Evolutionary conservation across 2,329 filamentous ascomycete species (phyloP).

Genomic region (Sporothrix globosa): DNA sequence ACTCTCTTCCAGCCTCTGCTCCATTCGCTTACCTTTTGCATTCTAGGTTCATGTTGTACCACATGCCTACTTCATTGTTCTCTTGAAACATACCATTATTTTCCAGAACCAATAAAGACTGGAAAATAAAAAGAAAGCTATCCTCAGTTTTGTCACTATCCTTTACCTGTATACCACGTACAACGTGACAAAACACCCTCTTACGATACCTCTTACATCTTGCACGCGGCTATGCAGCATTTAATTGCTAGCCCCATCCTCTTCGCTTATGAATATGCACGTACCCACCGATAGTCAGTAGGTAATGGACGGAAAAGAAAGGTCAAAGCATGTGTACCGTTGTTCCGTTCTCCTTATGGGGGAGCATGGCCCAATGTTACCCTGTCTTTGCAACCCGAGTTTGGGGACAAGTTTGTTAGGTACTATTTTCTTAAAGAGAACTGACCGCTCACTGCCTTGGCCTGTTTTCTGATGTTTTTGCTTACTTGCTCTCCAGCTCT

Average conservation of each 20-base stretch:
- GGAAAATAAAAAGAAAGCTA: neutral
- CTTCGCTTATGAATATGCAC: neutral
- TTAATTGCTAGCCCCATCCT: neutral
- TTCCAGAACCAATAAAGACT: neutral
- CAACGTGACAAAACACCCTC: neutral
- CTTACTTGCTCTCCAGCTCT: neutral
- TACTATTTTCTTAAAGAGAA: neutral
- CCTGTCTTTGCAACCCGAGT: neutral
- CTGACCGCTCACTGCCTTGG: neutral
- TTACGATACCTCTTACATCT: neutral
- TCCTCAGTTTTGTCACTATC: neutral
- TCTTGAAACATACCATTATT: conserved; percentile 24
- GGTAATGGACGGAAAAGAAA: neutral
- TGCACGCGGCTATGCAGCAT: neutral
- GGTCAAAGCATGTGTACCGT: conserved; percentile 10
- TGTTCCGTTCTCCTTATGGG: neutral
- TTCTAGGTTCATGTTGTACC: neutral
- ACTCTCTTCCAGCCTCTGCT: conserved; percentile 1
- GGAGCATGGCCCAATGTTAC: neutral
- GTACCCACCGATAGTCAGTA: neutral
- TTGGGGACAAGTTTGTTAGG: neutral
- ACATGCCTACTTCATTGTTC: neutral
- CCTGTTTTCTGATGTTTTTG: neutral
- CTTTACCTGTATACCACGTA: conserved; percentile 1
- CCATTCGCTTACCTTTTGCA: neutral